Conservation (phyloP, 2,329 filamentous ascomycete genomes). For the Talaromyces sp. region DNA sequence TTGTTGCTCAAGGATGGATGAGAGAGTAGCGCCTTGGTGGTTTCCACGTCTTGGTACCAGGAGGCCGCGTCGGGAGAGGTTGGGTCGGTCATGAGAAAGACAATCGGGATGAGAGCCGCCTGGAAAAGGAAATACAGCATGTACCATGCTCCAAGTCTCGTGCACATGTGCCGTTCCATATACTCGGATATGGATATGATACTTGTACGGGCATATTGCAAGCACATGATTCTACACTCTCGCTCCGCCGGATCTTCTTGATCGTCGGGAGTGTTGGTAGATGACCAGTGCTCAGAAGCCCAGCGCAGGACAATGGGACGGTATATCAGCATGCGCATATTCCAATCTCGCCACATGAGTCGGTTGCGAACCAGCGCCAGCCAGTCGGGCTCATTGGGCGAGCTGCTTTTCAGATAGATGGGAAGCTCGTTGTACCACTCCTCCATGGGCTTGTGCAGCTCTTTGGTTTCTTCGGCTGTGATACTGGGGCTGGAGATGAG, state of each 20-base stretch:
- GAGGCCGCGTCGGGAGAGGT: slow-evolving; percentile 28
- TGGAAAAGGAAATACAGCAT: slow-evolving; percentile 43
- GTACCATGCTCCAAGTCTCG: slow-evolving; percentile 39
- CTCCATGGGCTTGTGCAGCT: slow-evolving; percentile 37
- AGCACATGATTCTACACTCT: slow-evolving; percentile 33
- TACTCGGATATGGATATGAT: slow-evolving; percentile 38
- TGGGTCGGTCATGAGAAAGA: slow-evolving; percentile 38
- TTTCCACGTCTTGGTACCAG: slow-evolving; percentile 35
- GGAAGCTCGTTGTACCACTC: slow-evolving; percentile 38
- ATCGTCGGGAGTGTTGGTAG: slow-evolving; percentile 20
- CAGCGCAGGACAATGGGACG: slow-evolving; percentile 38
- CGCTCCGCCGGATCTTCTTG: slow-evolving; percentile 30
- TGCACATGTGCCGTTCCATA: slow-evolving; percentile 34
- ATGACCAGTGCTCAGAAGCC: slow-evolving; percentile 31
- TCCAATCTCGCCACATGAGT: slow-evolving; percentile 39
- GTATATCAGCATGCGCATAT: slow-evolving; percentile 39
- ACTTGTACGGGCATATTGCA: slow-evolving; percentile 35
- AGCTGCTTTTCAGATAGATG: slow-evolving; percentile 32
- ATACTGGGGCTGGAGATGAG: slow-evolving; percentile 38
- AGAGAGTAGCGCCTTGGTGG: slow-evolving; percentile 34
- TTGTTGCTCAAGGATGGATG: slow-evolving; percentile 34
- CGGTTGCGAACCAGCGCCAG: slow-evolving; percentile 34
- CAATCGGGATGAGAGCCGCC: slow-evolving; percentile 38
- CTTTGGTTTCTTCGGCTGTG: slow-evolving; percentile 35
- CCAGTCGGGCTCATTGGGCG: slow-evolving; percentile 27